A percentile compares a stretch with the other conserved stretches of the same genome.
These are phyloP conservation scores for Globisporangium iwayamae DNA, from an alignment of 352 stramenopile genomes.

Conservation along the genomic window DNA sequence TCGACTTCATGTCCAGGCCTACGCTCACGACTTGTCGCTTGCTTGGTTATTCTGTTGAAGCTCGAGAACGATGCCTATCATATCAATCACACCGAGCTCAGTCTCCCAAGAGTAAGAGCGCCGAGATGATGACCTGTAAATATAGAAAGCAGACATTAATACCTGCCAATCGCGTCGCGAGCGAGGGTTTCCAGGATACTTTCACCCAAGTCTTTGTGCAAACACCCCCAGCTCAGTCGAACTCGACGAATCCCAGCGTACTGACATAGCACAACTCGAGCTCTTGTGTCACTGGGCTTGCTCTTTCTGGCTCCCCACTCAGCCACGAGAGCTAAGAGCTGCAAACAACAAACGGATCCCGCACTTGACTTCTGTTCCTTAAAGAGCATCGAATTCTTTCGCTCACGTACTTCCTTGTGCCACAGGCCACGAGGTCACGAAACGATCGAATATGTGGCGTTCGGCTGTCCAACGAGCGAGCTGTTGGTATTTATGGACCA, in stretches of 20 bases:
- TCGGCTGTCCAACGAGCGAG: not conserved
- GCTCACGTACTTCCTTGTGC: not conserved
- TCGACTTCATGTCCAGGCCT: slow-evolving; percentile 23
- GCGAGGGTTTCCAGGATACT: not conserved
- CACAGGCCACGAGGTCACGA: not conserved
- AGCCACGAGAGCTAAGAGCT: not conserved
- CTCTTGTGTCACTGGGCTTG: not conserved
- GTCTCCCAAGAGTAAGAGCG: not conserved
- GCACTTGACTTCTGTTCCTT: not conserved
- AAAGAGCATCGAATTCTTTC: not conserved
- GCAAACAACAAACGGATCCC: not conserved
- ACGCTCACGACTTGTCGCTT: not conserved
- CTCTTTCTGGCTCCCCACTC: not conserved
- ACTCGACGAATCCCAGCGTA: not conserved
- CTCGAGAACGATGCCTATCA: slow-evolving; percentile 1
- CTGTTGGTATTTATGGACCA: slow-evolving; percentile 1
- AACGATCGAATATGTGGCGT: slow-evolving; percentile 9
- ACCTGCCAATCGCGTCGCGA: not conserved
- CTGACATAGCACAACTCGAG: not conserved
- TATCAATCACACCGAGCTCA: not conserved
- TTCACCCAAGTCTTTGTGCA: not conserved
- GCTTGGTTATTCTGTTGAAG: not conserved
- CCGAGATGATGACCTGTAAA: too few species aligned
- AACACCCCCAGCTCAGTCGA: not conserved
- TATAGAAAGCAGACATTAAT: not conserved